These are phyloP conservation scores for Lipomyces starkeyi DNA, from an alignment of 805 yeast species.

Conservation along the genomic window DNA sequence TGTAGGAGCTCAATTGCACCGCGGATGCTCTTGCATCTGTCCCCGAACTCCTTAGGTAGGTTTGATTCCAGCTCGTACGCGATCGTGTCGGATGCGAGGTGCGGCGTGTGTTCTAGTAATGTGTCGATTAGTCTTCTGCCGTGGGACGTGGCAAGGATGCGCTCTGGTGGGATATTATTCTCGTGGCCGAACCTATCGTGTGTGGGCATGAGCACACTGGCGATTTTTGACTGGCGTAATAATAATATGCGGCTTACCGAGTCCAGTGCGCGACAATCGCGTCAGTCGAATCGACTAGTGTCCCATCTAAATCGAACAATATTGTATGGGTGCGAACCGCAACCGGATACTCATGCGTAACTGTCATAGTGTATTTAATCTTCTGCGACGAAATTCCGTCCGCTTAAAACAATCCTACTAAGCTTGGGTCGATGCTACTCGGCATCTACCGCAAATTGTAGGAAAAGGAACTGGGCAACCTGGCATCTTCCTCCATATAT, in stretches of 20 bases:
- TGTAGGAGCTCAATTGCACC: slow-evolving; percentile 72
- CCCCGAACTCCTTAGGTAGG: slow-evolving; percentile 74
- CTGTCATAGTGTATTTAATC: not conserved
- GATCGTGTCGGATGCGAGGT: slow-evolving; percentile 68
- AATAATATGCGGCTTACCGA: slow-evolving; percentile 14
- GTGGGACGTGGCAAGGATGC: slow-evolving; percentile 75
- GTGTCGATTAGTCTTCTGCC: slow-evolving; percentile 86
- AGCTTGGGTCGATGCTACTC: too few relatives aligned
- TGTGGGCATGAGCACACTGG: too few relatives aligned
- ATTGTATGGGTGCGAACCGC: slow-evolving; percentile 32
- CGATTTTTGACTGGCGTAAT: too few relatives aligned
- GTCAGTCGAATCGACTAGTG: slow-evolving; percentile 80
- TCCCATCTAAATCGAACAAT: slow-evolving; percentile 87
- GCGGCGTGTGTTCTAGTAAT: slow-evolving; percentile 74
- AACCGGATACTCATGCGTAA: not conserved
- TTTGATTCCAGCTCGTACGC: slow-evolving; percentile 70
- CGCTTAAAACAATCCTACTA: too few relatives aligned
- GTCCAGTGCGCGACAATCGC: slow-evolving; percentile 86
- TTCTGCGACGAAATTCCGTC: too few relatives aligned
- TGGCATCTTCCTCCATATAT: too few relatives aligned
- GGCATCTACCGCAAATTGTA: too few relatives aligned
- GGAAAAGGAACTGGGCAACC: too few relatives aligned
- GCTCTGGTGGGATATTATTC: slow-evolving; percentile 70
- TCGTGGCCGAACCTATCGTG: slow-evolving; percentile 57
- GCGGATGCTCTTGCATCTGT: slow-evolving; percentile 73